Evolutionary conservation across 192 early-diverging fungal genomes (phyloP), one percentile per base, ranked within the genome.

Genomic region (Jimgerdemannia lactiflua): DNA sequence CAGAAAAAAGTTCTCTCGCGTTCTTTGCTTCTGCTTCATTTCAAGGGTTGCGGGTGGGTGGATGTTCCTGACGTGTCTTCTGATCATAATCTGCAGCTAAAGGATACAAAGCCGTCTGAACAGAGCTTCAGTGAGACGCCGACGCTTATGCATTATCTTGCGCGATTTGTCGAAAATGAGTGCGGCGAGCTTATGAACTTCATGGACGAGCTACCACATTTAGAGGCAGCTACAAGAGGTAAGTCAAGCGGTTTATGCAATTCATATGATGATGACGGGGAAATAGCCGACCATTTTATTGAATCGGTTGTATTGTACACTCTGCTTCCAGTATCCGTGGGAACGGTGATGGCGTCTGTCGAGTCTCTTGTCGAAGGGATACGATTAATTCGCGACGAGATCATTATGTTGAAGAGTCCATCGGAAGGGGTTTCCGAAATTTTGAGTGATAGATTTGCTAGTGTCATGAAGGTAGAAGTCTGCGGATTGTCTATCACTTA

Each of bases 121-220:
- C 79, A 82, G 18, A 76, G 76, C 29, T 72, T 80, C 3, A 83
- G 82, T 41, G 87, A 84, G 3, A 70, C 79, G 19, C 77, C 78
- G 17, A 89, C 88, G 14, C 72, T 89, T 7, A 75, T 89, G 11
- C 88, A 89, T 71, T 89, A 89, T 65, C 71, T 89, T 19, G 86
- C 82, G 2, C 78, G 82, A 66, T 76, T 84, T 11, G 65, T 89
- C 39, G 74, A 83, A 54, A 75, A 77, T 43, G 81, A 80, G 8
- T 83, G 83, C 14, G 80, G 80, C 6, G 78, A 73, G 64, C 69
- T 85, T 1, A 43, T 87, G 59, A 76, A 82, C 20, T 89, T 89
- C 70, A 71, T 82, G 69, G 83, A 89, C 11, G 88, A 89, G 39
- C 77, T 89, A 40, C 75, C 77, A 43, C 86, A 89, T 70, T 75